Conservation (phyloP, 192 early-diverging fungal species). For the Backusella psychrophila region DNA sequence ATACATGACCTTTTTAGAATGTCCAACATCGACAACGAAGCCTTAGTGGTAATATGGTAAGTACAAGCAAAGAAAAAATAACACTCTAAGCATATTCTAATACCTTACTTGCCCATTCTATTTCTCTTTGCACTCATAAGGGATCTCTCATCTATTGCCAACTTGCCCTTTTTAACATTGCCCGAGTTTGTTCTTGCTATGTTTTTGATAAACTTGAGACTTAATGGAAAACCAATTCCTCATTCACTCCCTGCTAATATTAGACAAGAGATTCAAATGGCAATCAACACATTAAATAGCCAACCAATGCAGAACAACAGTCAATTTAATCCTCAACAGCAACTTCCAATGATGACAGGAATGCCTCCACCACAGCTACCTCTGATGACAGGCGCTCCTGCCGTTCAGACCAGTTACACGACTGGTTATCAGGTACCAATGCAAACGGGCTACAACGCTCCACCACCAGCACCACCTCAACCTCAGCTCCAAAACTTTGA, state of each 20-base stretch:
- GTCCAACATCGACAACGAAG: conserved; percentile 29
- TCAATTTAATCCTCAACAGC: background rate
- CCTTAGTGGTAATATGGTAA: conserved; percentile 44
- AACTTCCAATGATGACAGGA: conserved; percentile 7
- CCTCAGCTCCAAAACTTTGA: conserved; percentile 27
- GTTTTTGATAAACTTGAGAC: conserved; percentile 54
- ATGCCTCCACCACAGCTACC: conserved; percentile 12
- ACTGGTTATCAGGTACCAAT: conserved; percentile 18
- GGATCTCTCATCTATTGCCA: conserved; percentile 54
- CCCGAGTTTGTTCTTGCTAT: conserved; percentile 66
- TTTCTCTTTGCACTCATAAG: conserved; percentile 16
- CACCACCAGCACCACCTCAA: conserved; percentile 11
- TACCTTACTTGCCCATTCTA: background rate
- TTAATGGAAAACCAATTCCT: conserved; percentile 53
- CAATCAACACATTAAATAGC: conserved; percentile 28
- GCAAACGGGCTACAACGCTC: conserved; percentile 11
- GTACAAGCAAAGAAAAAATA: background rate
- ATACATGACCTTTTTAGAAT: conserved; percentile 31
- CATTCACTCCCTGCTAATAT: conserved; percentile 46
- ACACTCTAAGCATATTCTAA: background rate
- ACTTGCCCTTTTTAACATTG: conserved; percentile 48
- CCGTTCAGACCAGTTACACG: background rate
- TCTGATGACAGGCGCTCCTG: conserved; percentile 22
- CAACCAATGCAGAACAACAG: conserved; percentile 9
- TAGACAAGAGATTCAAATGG: conserved; percentile 41